These are phyloP conservation scores for Stevia rebaudiana DNA, from an alignment of 140 eudicot genomes.

Conservation along the genomic window DNA sequence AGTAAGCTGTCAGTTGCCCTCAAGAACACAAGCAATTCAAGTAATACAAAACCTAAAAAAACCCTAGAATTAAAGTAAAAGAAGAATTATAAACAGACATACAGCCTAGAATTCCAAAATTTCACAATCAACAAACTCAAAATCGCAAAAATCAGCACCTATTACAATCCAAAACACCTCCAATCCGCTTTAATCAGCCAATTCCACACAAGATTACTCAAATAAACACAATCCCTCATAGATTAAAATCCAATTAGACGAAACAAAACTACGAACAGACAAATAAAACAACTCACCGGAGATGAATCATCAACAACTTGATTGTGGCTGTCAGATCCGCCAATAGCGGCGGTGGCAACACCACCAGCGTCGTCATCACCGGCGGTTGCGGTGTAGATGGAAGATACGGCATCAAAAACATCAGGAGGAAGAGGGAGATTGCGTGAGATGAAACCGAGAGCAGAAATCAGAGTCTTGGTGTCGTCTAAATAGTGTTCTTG, in stretches of 20 bases:
- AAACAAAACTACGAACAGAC: background rate
- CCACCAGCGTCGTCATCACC: slow-evolving; percentile 1
- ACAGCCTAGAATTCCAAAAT: background rate
- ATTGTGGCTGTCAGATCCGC: slow-evolving; percentile 16
- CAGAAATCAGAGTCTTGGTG: slow-evolving; percentile 79
- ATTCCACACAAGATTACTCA: background rate
- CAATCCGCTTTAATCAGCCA: background rate
- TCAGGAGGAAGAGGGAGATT: slow-evolving; percentile 79
- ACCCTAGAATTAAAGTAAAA: background rate
- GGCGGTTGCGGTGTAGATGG: slow-evolving; percentile 40
- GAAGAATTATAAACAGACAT: background rate
- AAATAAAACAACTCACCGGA: background rate
- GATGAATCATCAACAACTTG: slow-evolving; percentile 2
- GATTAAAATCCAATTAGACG: background rate
- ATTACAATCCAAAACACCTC: background rate
- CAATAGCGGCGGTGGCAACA: slow-evolving; percentile 17
- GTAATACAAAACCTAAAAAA: background rate
- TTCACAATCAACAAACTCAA: background rate
- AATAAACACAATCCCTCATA: background rate
- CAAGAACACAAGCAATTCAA: slow-evolving; percentile 10
- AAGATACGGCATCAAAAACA: slow-evolving; percentile 63
- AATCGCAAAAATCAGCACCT: background rate
- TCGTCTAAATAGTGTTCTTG: slow-evolving; percentile 32
- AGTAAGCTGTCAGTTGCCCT: slow-evolving; percentile 1
- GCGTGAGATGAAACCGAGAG: slow-evolving; percentile 78